phyloP scores from a whole-genome alignment of 805 yeast genomes.

The Zygosaccharomyces lentus region DNA sequence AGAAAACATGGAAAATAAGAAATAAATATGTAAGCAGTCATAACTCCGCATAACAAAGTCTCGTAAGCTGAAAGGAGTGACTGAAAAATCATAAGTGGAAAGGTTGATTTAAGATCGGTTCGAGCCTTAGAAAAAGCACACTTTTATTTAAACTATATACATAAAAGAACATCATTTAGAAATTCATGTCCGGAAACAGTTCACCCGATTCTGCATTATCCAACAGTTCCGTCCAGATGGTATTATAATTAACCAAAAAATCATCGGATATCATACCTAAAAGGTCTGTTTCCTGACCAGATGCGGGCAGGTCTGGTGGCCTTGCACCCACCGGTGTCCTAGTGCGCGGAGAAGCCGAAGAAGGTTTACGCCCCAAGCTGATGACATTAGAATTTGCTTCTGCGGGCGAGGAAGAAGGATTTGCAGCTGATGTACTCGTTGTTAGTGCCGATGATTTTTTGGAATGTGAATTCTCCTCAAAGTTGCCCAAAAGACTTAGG shows the following conservation, averaged over 20 bases:
- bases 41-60: too few relatives aligned
- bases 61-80: too few relatives aligned
- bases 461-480: slow-evolving; percentile 4
- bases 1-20: too few relatives aligned
- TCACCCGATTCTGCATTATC: slow-evolving; percentile 5
- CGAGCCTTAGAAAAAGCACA: too few relatives aligned
- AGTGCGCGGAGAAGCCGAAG: background rate
- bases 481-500: slow-evolving; percentile 6
- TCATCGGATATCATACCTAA: slow-evolving; percentile 21
- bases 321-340: background rate
- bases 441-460: background rate
- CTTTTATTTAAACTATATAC: too few relatives aligned
- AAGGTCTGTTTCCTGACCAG: slow-evolving; percentile 9
- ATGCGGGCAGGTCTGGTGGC: background rate
- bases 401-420: background rate
- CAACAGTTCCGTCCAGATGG: slow-evolving; percentile 21
- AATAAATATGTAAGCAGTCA: too few relatives aligned
- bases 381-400: background rate
- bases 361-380: background rate
- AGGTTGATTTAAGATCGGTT: too few relatives aligned
- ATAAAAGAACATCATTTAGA: slow-evolving; percentile 9
- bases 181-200: slow-evolving; percentile 5
- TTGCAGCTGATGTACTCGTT: background rate
- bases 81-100: too few relatives aligned
- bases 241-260: slow-evolving; percentile 25